phyloP scores from a whole-genome alignment of 2,329 filamentous ascomycete genomes.

The Apiospora kogelbergensis region DNA sequence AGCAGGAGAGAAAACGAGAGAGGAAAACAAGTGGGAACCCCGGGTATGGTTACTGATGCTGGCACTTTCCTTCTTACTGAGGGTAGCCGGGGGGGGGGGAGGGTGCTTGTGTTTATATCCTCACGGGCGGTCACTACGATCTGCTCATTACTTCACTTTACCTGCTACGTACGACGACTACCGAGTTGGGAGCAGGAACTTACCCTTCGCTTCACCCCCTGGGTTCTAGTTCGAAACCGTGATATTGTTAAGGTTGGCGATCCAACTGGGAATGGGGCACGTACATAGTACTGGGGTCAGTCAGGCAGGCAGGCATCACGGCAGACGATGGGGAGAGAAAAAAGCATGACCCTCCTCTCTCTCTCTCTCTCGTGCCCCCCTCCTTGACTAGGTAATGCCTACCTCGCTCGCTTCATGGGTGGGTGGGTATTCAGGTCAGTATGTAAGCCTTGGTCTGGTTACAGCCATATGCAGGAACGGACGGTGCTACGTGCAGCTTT shows the following conservation, averaged over 20 bases:
- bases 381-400: background rate
- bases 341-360: background rate
- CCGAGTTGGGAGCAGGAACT: background rate
- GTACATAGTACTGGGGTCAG: background rate
- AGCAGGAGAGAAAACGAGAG: background rate
- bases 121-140: background rate
- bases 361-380: background rate
- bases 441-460: background rate
- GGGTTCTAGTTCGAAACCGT: background rate
- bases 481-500: background rate
- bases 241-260: background rate
- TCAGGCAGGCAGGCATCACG: background rate
- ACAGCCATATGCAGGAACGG: constrained; percentile 1
- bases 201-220: background rate
- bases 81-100: background rate
- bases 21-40: background rate
- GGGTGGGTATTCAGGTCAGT: background rate
- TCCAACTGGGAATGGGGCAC: background rate
- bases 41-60: background rate
- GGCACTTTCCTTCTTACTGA: background rate
- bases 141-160: background rate
- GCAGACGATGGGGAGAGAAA: background rate
- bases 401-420: background rate
- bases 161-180: background rate
- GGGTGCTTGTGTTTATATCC: background rate